These are phyloP conservation scores for Pneumocystis oryctolagi DNA, from an alignment of 1,139 yeast species.

Conservation along the genomic window DNA sequence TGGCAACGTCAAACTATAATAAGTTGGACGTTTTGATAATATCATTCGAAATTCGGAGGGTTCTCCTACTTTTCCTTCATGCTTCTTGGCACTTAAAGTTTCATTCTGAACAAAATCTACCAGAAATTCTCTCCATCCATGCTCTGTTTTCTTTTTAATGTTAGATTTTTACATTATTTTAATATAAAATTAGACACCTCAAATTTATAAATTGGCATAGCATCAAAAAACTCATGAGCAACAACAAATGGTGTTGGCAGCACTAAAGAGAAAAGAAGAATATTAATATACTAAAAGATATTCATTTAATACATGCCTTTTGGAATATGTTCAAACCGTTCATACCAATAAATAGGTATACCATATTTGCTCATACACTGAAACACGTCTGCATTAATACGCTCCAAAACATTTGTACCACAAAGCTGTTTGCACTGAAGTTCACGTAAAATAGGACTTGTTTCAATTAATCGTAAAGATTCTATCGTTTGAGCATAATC, in stretches of 20 bases:
- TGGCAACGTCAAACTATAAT: conserved; percentile 47
- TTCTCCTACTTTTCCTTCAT: conserved; percentile 23
- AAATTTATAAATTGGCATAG: conserved; percentile 64
- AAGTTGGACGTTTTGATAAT: conserved; percentile 45
- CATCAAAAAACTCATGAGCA: conserved; percentile 83
- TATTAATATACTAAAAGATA: not conserved
- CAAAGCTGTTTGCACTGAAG: conserved; percentile 44
- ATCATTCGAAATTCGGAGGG: conserved; percentile 39
- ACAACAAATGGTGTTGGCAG: conserved; percentile 42
- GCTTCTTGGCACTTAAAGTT: conserved; percentile 6
- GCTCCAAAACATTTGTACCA: conserved; percentile 21
- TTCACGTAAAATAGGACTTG: conserved; percentile 48
- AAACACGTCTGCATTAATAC: conserved; percentile 27
- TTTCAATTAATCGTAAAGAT: conserved; percentile 49
- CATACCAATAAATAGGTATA: conserved; percentile 49
- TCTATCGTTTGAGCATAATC: conserved; percentile 24
- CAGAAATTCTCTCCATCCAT: conserved; percentile 66
- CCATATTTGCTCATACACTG: conserved; percentile 38
- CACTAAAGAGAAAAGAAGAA: not conserved
- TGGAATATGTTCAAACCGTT: conserved; percentile 44
- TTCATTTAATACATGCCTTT: conserved; percentile 22
- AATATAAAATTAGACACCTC: conserved; percentile 21
- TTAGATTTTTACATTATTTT: not conserved
- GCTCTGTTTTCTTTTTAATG: conserved; percentile 27
- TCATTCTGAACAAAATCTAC: conserved; percentile 36